Evolutionary conservation across 2,329 filamentous ascomycete species (phyloP), one percentile per base, ranked within the genome.

Genomic region (Penicillium sp.): DNA sequence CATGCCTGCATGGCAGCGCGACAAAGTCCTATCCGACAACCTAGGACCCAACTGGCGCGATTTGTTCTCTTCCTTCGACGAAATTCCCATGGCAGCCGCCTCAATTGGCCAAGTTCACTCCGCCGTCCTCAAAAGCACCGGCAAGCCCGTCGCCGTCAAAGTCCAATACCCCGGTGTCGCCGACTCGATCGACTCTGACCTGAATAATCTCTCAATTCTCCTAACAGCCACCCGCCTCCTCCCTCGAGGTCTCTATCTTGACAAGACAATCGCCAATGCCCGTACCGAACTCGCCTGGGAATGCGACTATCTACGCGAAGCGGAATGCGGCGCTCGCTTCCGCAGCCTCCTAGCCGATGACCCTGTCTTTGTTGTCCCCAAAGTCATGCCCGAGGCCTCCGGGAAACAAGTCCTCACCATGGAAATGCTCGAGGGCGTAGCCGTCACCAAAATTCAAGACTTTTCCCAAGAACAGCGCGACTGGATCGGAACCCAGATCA

Each of bases 181-280:
- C 16, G 87, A 90, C 70, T 97, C 92, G 4, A 99, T 99, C 70
- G 91, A 96, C 72, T 96, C 93, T 0, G 94, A 99, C 65, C 81
- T 99, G 1, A 95, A 90, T 73, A 99, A 99, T 65, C 81, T 99
- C 29, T 90, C 88, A 8, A 82, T 99, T 51, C 85, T 99, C 1
- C 83, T 99, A 12, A 94, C 90, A 6, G 94, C 94, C 24, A 95
- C 92, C 5, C 86, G 89, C 52, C 83, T 99, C 24, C 81, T 99
- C 0, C 95, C 94, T 0, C 92, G 89, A 67, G 94, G 94, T 0
- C 79, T 99, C 0, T 99, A 94, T 67, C 85, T 99, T 7, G 89
- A 99, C 75, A 96, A 95, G 73, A 99, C 94, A 0, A 97, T 99
- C 61, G 92, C 89, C 61, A 99, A 99, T 68, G 93, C 94, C 4